Base-by-base conservation (phyloP, 75 land plant genomes). In the Picea glauca region DNA sequence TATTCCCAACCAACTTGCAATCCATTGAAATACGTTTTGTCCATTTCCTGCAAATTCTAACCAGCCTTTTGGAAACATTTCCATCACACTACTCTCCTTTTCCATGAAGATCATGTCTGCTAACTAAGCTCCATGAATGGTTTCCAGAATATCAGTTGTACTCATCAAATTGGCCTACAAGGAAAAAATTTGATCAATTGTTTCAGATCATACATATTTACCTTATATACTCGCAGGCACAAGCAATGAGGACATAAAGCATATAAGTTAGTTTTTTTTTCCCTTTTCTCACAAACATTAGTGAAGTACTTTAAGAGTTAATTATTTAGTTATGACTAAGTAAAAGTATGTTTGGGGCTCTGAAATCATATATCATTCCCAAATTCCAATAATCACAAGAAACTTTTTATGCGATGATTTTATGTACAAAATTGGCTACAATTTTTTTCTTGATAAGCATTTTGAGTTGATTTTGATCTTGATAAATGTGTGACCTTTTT, bases 21-120 rank as follows among this genome's bases (percentile, higher is more conserved):
- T 43, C 87, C 91, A 88, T n/a, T 85, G 91, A 70, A 79, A 90
- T 0, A 91, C 90, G 21, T 82, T 86, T 80, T 95, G 94, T 2
- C 96, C 96, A 1, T 78, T 76, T 4, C 98, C 94, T 13, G 91
- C 92, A 1, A 85, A 72, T 76, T 93, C 85, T 3, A 85, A 63
- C 98, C 98, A 96, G 11, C 96, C 96, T 58, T 87, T 91, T 3
- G 97, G 98, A 54, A 88, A 90, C 77, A 93, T 85, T 82, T 96
- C 98, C 93, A 96, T 93, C 60, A 96, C 83, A 5, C 84, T 80
- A 61, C 93, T 88, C 54, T 88, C 88, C 33, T 81, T 75, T 50
- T 88, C 78, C 97, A 96, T 92, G 65, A 94, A 87, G 76, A 94
- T 77, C 89, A 94, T 85, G 88, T 96, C 87, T 20, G 96, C 86